Conservation (phyloP, 2,329 filamentous ascomycete species). For the Arthrobotrys sphaeroides region DNA sequence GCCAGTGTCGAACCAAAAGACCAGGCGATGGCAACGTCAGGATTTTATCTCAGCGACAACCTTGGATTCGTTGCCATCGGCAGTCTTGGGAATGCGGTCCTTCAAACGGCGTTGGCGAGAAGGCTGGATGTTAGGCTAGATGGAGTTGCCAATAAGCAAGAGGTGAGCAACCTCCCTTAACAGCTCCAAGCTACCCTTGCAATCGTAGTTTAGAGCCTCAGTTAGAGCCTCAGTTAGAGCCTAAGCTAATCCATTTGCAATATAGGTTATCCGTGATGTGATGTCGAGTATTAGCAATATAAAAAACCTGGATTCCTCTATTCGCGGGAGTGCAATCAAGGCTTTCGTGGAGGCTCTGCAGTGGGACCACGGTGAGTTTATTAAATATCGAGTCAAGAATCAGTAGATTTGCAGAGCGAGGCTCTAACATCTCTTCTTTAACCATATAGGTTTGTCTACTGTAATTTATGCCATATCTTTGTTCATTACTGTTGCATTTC, state of each 20-base stretch:
- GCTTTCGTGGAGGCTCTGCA: slow-evolving; percentile 47
- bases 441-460: slow-evolving; percentile 19
- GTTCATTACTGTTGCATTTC: slow-evolving; percentile 29
- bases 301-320: background rate
- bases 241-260: too few species aligned
- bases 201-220: too few species aligned
- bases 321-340: slow-evolving; percentile 31
- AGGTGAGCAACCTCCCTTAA: background rate
- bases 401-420: too few species aligned
- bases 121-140: slow-evolving; percentile 19
- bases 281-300: slow-evolving; percentile 42
- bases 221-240: too few species aligned
- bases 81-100: slow-evolving; percentile 46
- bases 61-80: slow-evolving; percentile 35
- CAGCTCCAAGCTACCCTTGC: too few species aligned
- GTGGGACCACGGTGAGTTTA: slow-evolving; percentile 40
- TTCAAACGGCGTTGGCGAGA: slow-evolving; percentile 23
- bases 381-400: too few species aligned
- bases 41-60: slow-evolving; percentile 49
- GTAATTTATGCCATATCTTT: slow-evolving; percentile 17
- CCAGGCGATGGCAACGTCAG: slow-evolving; percentile 45
- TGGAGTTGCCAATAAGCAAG: slow-evolving; percentile 11
- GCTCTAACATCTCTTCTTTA: background rate
- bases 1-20: slow-evolving; percentile 31
- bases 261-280: slow-evolving; percentile 45